Percentiles rank a stretch among this genome's conserved stretches.
Conservation (phyloP, 2,329 filamentous ascomycete species). For the Aureobasidium pullulans region DNA sequence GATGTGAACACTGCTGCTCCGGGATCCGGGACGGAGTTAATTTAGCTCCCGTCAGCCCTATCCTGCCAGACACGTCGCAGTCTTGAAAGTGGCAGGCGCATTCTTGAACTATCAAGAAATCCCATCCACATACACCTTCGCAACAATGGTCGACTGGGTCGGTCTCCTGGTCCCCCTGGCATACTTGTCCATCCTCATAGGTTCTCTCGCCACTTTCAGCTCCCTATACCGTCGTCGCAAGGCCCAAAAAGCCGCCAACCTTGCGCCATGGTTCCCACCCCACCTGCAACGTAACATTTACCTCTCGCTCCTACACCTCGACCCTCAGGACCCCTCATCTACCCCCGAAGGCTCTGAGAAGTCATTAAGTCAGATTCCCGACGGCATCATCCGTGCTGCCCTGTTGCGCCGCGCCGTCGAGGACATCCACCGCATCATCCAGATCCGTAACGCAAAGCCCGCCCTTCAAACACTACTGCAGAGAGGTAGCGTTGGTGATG, state of each 20-base stretch:
- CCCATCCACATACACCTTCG: conserved; percentile 18
- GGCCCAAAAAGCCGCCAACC: conserved; percentile 67
- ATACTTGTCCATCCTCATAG: conserved; percentile 80
- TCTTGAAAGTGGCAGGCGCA: background rate
- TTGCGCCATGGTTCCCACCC: conserved; percentile 89
- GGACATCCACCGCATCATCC: conserved; percentile 85
- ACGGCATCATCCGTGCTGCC: conserved; percentile 79
- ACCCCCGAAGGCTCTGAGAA: conserved; percentile 57
- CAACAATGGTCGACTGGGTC: conserved; percentile 63
- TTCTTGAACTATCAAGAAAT: background rate
- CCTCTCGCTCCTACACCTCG: conserved; percentile 79
- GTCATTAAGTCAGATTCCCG: conserved; percentile 58
- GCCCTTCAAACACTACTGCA: conserved; percentile 77
- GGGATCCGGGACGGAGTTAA: background rate
- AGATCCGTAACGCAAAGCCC: conserved; percentile 81
- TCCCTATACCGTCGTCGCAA: conserved; percentile 90
- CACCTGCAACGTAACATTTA: conserved; percentile 93
- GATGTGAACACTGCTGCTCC: background rate
- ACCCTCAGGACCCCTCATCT: conserved; percentile 35
- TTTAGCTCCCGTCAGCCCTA: background rate
- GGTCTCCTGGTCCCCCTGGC: conserved; percentile 79
- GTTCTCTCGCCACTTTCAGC: conserved; percentile 86
- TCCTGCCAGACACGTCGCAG: conserved; percentile 2
- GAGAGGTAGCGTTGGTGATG: conserved; percentile 88
- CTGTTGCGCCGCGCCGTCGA: conserved; percentile 83